Percentiles rank a stretch among this genome's conserved stretches.
phyloP scores from a whole-genome alignment of 257 asterid genomes.

The Pogostemon cablin region DNA sequence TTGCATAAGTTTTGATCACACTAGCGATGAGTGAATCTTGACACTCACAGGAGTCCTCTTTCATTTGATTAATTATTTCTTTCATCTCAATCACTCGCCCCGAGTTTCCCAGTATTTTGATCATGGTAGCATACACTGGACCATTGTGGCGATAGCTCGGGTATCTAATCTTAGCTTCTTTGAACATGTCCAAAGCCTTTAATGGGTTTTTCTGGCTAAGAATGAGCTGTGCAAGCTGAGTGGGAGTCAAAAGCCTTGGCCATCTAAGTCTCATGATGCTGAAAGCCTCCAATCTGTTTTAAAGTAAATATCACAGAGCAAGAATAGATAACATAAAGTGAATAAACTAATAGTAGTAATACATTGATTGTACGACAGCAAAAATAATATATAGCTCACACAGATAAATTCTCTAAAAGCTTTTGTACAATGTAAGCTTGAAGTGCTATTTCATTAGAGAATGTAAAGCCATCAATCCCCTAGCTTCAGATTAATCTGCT shows the following conservation, averaged over 20 bases:
- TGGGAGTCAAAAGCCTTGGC: slow-evolving; percentile 81
- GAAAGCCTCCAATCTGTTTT: slow-evolving; percentile 27
- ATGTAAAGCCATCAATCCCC: neutral
- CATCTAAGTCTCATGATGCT: slow-evolving; percentile 66
- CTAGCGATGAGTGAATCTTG: slow-evolving; percentile 63
- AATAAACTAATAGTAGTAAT: neutral
- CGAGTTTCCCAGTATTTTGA: slow-evolving; percentile 62
- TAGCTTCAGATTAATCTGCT: neutral
- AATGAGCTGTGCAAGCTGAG: slow-evolving; percentile 70
- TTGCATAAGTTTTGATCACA: slow-evolving; percentile 60
- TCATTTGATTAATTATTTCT: slow-evolving; percentile 64
- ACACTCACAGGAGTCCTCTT: slow-evolving; percentile 77
- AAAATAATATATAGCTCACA: neutral
- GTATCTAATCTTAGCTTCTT: slow-evolving; percentile 61
- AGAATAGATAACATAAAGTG: neutral
- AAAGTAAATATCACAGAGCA: slow-evolving; percentile 2
- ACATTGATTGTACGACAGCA: neutral
- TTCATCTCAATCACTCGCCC: slow-evolving; percentile 75
- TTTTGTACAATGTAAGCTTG: neutral
- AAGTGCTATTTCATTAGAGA: too few relatives aligned
- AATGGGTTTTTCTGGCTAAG: slow-evolving; percentile 73
- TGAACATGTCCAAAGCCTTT: slow-evolving; percentile 74
- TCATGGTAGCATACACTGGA: slow-evolving; percentile 74
- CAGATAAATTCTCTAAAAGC: slow-evolving; percentile 13
- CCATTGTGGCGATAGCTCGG: slow-evolving; percentile 81